Conservation (phyloP, 2,329 filamentous ascomycete species). For the Claviceps sp. region DNA sequence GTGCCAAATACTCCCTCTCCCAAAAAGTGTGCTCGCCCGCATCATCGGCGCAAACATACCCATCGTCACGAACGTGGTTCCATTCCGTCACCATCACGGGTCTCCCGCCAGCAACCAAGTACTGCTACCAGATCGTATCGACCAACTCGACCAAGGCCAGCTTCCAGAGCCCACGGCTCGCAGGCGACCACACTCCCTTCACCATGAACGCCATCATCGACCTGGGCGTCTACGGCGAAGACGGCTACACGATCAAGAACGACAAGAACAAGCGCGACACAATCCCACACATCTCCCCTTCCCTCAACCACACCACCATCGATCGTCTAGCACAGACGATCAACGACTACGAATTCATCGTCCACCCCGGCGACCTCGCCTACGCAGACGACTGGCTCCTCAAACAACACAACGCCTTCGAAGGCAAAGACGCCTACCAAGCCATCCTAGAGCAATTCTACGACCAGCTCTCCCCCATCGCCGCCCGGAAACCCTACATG, state of each 20-base stretch:
- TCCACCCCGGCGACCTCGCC: conserved; percentile 41
- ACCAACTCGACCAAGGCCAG: conserved; percentile 39
- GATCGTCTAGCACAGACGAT: conserved; percentile 35
- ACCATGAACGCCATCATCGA: conserved; percentile 35
- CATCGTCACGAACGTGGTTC: conserved; percentile 38
- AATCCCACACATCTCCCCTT: conserved; percentile 35
- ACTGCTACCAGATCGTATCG: conserved; percentile 47
- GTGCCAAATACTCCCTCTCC: conserved; percentile 17
- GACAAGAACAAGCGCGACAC: conserved; percentile 32
- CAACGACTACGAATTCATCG: conserved; percentile 40
- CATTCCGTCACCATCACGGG: conserved; percentile 33
- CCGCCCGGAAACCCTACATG: conserved; percentile 38
- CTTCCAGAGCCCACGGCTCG: conserved; percentile 38
- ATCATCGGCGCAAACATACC: conserved; percentile 35
- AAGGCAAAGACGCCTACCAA: conserved; percentile 38
- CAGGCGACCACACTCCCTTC: conserved; percentile 43
- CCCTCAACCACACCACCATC: conserved; percentile 46
- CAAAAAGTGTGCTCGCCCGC: conserved; percentile 28
- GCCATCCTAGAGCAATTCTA: conserved; percentile 45
- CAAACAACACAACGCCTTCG: conserved; percentile 29
- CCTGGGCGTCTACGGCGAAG: conserved; percentile 32
- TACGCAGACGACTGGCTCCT: conserved; percentile 47
- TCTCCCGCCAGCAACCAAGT: conserved; percentile 38
- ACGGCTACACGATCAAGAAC: conserved; percentile 19
- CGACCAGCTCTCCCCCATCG: conserved; percentile 24